Conservation (phyloP, 1,284 basidiomycete species). For the Ceratobasidium sp. region DNA sequence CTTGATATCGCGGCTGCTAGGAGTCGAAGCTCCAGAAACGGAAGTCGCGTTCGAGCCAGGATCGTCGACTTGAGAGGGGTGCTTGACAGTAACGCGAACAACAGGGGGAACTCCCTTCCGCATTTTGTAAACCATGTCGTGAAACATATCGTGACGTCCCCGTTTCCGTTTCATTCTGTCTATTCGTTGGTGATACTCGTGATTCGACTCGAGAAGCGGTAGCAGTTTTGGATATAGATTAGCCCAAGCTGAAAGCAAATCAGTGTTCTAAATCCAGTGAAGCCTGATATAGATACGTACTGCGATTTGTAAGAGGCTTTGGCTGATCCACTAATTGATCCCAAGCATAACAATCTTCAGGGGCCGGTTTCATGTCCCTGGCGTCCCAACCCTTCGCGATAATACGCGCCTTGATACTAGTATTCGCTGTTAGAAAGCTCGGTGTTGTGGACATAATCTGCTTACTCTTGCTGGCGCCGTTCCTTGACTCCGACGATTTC, state of each 20-base stretch:
- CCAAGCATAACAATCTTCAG: too few species aligned
- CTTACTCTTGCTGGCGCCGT: not conserved
- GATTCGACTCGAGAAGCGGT: not conserved
- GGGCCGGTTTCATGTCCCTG: too few species aligned
- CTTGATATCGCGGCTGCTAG: not conserved
- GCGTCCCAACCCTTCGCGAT: not conserved
- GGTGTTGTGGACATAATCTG: not conserved
- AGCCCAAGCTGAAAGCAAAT: too few species aligned
- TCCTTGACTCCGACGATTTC: not conserved
- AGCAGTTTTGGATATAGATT: too few species aligned
- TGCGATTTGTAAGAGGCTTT: too few species aligned
- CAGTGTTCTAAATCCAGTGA: too few species aligned
- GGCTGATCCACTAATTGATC: too few species aligned
- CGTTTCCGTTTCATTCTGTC: not conserved
- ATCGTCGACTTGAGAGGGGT: not conserved
- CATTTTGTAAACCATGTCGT: not conserved
- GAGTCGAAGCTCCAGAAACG: not conserved
- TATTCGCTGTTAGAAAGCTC: not conserved
- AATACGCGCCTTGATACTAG: not conserved
- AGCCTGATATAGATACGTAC: too few species aligned
- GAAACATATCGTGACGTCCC: not conserved
- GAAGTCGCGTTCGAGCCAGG: not conserved
- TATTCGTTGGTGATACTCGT: not conserved
- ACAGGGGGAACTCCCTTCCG: not conserved
- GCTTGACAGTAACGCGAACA: not conserved